Base-by-base conservation (phyloP, 768 basidiomycete species). In the Rhodosporidiobolus sp. region DNA sequence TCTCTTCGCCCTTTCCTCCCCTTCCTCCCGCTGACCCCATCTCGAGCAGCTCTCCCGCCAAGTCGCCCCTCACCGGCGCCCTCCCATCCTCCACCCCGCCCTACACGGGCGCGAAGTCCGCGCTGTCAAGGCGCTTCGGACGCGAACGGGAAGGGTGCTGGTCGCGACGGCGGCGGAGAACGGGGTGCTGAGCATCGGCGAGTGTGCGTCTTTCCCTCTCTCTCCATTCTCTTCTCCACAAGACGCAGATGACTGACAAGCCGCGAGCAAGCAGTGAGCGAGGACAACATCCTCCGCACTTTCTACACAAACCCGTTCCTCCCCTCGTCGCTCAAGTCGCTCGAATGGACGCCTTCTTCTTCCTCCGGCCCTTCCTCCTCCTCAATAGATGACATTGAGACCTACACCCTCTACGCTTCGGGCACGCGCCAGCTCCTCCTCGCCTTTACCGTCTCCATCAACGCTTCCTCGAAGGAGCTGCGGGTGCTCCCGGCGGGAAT, bases 21-120 rank as follows among this genome's bases (percentile, higher is more conserved):
- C 43, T 16, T 7, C 17, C 7, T n/a, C 28, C 4, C 43, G 4
- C 12, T 12, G 24, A 17, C 22, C 50, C 43, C 16, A 1, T 38
- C 17, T 16, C 35, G 35, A 5, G 56, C 46, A 63, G 49, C 49
- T 63, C 3, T 3, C 17, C 24, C 59, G 35, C 24, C 56, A 49
- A 35, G 14, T 3, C 5, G 16, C 22, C 55, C n/a, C 17, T n/a
- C n/a, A n/a, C n/a, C n/a, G n/a, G n/a, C 30, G 38, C n/a, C 22
- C 35, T 16, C 50, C 69, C 0, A 16, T 43, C 24, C 49, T 63
- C 16, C 26, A 5, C 7, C 34, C 32, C 1, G 56, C 56, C 1
- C 38, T 70, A 17, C 69, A 70, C 28, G 69, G 69, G 3, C 69
- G 69, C 26, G 69, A 70, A 28, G 53, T 70, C 38, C 48, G 69